phyloP scores from a whole-genome alignment of 2,329 filamentous ascomycete genomes.

The Hortaea werneckii region DNA sequence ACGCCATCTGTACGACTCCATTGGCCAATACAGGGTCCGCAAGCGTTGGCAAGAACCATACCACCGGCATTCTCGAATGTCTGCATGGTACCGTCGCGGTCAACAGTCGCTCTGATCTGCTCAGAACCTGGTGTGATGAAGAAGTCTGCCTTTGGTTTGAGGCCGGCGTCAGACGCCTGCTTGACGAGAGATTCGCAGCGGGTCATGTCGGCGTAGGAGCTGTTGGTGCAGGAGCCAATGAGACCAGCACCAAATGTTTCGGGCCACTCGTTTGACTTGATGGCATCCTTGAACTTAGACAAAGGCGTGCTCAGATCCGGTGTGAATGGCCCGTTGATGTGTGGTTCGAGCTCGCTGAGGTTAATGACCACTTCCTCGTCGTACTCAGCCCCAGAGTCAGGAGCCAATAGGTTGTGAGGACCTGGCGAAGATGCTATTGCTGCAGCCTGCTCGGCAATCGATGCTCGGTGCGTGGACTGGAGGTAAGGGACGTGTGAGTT shows the following conservation, averaged over 20 bases:
- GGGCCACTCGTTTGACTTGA: constrained; percentile 81
- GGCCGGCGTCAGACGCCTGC: constrained; percentile 77
- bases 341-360: constrained; percentile 79
- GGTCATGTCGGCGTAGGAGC: constrained; percentile 98
- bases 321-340: constrained; percentile 95
- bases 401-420: constrained; percentile 57
- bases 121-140: constrained; percentile 96
- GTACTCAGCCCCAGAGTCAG: constrained; percentile 75
- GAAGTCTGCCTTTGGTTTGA: constrained; percentile 83
- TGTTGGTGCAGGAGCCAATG: constrained; percentile 98
- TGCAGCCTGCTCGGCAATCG: constrained; percentile 58
- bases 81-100: constrained; percentile 74
- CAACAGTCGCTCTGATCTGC: constrained; percentile 89
- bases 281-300: constrained; percentile 76
- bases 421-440: constrained; percentile 49
- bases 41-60: constrained; percentile 86
- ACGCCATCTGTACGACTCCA: constrained; percentile 88
- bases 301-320: constrained; percentile 89
- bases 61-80: constrained; percentile 83
- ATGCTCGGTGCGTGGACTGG: constrained; percentile 64
- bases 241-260: constrained; percentile 82
- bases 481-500: constrained; percentile 76
- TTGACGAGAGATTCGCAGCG: constrained; percentile 86
- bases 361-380: constrained; percentile 87
- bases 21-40: constrained; percentile 57